Evolutionary conservation across 768 basidiomycete genomes (phyloP).

Genomic region (Boletus fagicola): DNA sequence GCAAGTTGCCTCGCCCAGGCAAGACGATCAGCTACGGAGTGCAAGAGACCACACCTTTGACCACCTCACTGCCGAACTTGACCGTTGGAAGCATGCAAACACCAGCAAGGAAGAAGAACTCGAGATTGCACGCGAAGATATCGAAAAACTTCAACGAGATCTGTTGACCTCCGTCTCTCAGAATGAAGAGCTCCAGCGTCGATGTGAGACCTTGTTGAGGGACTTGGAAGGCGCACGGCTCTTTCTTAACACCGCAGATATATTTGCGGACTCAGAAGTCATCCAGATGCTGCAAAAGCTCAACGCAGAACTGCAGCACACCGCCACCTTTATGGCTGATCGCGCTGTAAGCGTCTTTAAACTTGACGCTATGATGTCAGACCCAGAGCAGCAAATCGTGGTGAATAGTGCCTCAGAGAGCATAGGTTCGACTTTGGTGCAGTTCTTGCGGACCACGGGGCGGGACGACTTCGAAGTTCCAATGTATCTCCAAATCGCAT

Average conservation of each 20-base stretch:
- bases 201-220: neutral
- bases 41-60: neutral
- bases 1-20: neutral
- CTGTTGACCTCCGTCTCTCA: neutral
- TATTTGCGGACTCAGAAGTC: neutral
- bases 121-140: neutral
- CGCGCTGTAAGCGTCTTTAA: neutral
- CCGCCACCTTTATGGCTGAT: neutral
- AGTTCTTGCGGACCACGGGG: neutral
- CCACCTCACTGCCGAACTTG: neutral
- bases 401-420: neutral
- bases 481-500: slow-evolving; percentile 12
- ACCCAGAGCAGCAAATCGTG: neutral
- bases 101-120: neutral
- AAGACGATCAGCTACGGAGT: neutral
- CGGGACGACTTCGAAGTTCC: neutral
- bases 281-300: slow-evolving; percentile 1
- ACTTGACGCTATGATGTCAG: neutral
- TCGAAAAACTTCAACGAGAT: neutral
- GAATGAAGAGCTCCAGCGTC: neutral
- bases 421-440: neutral
- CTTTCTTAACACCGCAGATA: slow-evolving; percentile 5
- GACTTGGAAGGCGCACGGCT: neutral
- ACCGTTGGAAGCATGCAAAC: neutral
- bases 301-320: slow-evolving; percentile 4